Evolutionary conservation across 1,139 yeast species (phyloP), one percentile per base, ranked within the genome.

Genomic region (Kodamaea derodonti): DNA sequence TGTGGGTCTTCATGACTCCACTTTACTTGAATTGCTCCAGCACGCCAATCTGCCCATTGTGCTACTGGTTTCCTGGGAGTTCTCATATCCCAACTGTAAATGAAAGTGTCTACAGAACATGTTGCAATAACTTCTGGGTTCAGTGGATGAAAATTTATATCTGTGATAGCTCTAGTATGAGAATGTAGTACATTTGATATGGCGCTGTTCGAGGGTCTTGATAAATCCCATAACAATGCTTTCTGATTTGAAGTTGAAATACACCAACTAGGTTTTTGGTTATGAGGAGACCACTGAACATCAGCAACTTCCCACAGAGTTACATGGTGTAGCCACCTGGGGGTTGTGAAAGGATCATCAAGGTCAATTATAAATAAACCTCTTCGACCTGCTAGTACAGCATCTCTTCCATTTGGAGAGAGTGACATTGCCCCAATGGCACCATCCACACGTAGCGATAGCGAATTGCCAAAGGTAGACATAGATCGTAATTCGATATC

Each of bases 301-400:
- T 92, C 97, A 0, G 98, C 97, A 2, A 92, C 98, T 57, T 92
- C 97, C 98, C 98, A 94, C 0, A 95, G 81, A 0, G 97, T 90
- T 22, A 80, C 71, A 53, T 92, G 97, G 38, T 82, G 95, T 18
- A 92, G 72, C 88, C 95, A 86, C 39, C 98, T 65, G 0, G 98
- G 98, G 1, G 95, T 88, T 1, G 94, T 80, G 58, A 87, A 90
- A 1, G 97, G 97, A 56, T 92, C 96, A 49, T 92, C 96, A 31
- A 92, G 59, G 58, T 92, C 97, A n/a, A 92, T 81, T 31, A 92
- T 79, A 52, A 81, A 85, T 13, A 92, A 66, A 0, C 98, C 98
- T 40, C 83, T 71, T 34, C 96, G 74, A 6, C 95, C 92, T 0
- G 97, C 98, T 24, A 92, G 61, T 2, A 87, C 97, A 10, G 90